Evolutionary conservation across 179 eudicot genomes (phyloP).

Genomic region (Beta macrorhiza): DNA sequence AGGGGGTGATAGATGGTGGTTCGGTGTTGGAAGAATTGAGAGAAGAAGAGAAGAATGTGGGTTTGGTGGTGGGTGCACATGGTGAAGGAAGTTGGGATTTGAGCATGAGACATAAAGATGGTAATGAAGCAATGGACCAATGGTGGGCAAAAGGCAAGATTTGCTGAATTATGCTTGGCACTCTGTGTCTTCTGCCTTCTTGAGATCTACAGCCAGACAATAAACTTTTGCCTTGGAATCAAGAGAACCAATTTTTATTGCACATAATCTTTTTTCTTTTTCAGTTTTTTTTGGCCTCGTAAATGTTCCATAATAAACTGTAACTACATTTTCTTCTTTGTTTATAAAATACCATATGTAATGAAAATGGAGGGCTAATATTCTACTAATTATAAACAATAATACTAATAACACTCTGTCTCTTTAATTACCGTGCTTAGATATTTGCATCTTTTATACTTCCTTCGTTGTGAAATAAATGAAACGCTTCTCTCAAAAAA

Average conservation of each 20-base stretch:
- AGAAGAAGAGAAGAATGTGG: constrained; percentile 10
- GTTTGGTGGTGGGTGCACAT: constrained; percentile 22
- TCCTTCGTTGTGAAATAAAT: too few relatives aligned
- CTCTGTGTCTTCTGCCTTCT: neutral
- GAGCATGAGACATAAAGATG: neutral
- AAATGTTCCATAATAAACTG: neutral
- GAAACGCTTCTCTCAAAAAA: too few relatives aligned
- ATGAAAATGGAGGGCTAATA: neutral
- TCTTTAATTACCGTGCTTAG: too few relatives aligned
- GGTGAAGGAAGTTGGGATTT: constrained; percentile 6
- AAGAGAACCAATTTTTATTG: constrained; percentile 13
- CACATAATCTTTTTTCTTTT: constrained; percentile 17
- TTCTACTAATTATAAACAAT: neutral
- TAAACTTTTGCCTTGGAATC: neutral
- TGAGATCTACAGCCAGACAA: constrained; percentile 16
- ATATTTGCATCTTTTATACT: too few relatives aligned
- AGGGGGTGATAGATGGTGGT: neutral
- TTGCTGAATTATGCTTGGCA: neutral
- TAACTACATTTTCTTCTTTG: constrained; percentile 9
- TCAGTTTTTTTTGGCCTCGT: neutral
- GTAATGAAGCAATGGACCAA: neutral
- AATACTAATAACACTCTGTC: neutral
- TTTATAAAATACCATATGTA: constrained; percentile 15
- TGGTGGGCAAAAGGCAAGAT: neutral
- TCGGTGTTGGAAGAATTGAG: neutral